Evolutionary conservation across 495 filamentous ascomycete genomes (phyloP).

Genomic region (Hypoxylon rickii): DNA sequence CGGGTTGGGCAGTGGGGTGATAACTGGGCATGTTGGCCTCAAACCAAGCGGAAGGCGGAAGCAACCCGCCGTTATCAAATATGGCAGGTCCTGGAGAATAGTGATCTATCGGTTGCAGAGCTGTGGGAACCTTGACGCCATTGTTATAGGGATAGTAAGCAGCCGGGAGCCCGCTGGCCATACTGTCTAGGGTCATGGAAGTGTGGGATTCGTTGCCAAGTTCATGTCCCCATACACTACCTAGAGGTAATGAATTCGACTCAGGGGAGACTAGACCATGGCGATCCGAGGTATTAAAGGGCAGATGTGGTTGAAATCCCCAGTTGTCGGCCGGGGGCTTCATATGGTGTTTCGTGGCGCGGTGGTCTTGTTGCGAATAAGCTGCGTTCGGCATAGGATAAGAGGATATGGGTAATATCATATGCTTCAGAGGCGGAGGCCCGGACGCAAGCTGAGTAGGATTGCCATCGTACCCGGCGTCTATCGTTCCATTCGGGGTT

Average conservation of each 20-base stretch:
- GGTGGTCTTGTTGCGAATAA: conserved; percentile 37
- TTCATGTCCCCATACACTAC: conserved; percentile 24
- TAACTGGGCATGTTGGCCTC: conserved; percentile 64
- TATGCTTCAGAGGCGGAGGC: conserved; percentile 83
- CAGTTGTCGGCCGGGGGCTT: conserved; percentile 24
- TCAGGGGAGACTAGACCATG: conserved; percentile 13
- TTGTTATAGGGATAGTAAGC: conserved; percentile 44
- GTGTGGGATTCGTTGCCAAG: conserved; percentile 24
- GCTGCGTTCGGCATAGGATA: conserved; percentile 44
- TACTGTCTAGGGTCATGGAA: conserved; percentile 26
- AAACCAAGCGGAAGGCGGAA: conserved; percentile 74
- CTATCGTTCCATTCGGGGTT: conserved; percentile 90
- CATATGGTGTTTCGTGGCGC: conserved; percentile 16
- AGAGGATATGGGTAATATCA: conserved; percentile 66
- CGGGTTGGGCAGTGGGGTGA: conserved; percentile 23
- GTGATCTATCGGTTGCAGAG: conserved; percentile 73
- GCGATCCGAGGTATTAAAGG: conserved; percentile 17
- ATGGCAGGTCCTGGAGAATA: conserved; percentile 71
- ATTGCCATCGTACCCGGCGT: conserved; percentile 92
- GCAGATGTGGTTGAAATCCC: conserved; percentile 18
- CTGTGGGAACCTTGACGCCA: conserved; percentile 64
- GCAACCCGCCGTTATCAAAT: conserved; percentile 71
- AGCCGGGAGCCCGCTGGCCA: conserved; percentile 24
- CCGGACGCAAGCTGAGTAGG: conserved; percentile 73
- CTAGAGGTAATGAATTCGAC: conserved; percentile 13